phyloP scores from a whole-genome alignment of 164 flowering plant genomes.

The Chloranthus sessilifolius region DNA sequence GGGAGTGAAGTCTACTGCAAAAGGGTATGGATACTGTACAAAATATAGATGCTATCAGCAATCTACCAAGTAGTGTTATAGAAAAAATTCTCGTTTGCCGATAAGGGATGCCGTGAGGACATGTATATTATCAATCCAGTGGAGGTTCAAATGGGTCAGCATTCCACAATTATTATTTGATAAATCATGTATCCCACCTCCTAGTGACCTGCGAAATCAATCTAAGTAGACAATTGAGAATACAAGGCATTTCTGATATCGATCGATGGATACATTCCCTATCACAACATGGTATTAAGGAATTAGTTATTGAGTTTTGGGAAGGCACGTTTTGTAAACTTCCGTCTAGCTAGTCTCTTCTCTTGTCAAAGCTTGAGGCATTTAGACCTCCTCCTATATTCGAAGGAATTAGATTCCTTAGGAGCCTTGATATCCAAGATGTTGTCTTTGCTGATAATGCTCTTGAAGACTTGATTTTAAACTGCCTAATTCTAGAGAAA shows the following conservation, averaged over 20 bases:
- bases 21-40: too few species aligned
- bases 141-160: constrained; percentile 66
- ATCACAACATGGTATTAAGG: constrained; percentile 45
- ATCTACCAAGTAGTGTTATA: constrained; percentile 55
- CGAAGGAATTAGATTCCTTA: constrained; percentile 46
- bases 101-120: constrained; percentile 68
- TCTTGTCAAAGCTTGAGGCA: constrained; percentile 35
- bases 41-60: constrained; percentile 35
- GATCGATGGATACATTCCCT: constrained; percentile 70
- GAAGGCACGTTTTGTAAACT: constrained; percentile 48
- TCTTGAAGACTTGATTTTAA: constrained; percentile 18
- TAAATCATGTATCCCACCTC: constrained; percentile 27
- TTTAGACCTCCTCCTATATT: constrained; percentile 57
- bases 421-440: constrained; percentile 44
- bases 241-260: constrained; percentile 48
- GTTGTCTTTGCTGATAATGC: constrained; percentile 36
- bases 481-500: constrained; percentile 12
- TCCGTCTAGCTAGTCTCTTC: constrained; percentile 59
- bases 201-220: constrained; percentile 26
- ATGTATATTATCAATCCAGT: constrained; percentile 49
- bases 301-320: constrained; percentile 45
- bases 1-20: too few species aligned
- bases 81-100: constrained; percentile 55
- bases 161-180: constrained; percentile 47
- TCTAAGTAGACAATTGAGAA: too few species aligned